Evolutionary conservation across 169 alveolate species (phyloP), one percentile per base, ranked within the genome.

Genomic region (Plasmodium adleri): DNA sequence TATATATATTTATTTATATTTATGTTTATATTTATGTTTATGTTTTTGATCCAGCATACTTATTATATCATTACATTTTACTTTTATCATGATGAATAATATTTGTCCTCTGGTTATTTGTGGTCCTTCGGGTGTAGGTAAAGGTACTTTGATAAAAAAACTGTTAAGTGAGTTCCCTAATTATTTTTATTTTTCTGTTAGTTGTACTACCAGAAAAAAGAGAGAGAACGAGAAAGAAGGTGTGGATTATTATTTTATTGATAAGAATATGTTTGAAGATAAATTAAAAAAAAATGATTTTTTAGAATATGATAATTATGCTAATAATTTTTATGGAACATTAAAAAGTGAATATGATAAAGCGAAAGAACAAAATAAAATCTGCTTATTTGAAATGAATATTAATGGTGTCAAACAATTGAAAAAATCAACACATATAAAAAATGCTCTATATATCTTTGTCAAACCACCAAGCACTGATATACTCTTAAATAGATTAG

Each of bases 61-160:
- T 2, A 32, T 4, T 2, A 32, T 32, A 32, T 32, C 0, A 32
- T 32, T 32, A 32, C 1, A 32, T 52, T 32, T 67, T 67, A 1
- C 22, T 67, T 70, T 1, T 45, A 7, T 24, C 8, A n/a, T 3
- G 12, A 58, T 76, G 73, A n/a, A 8, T 47, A 68, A 64, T 13
- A 67, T 59, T 47, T 92, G 92, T 12, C 96, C 97, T 28, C 75
- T 97, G 17, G 96, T 96, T 9, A 83, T 97, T 2, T 95, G 95
- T 13, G 99, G 99, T 28, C 98, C 99, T 12, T 95, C 98, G 5
- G 99, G 99, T n/a, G 98, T 95, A 15, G 99, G 99, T 56, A 97
- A 97, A 93, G 96, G 97, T 7, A 97, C 98, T 0, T 83, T 97
- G 15, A 86, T 95, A 15, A 68, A 64, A 5, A 88, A 66, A 59